Conservation (phyloP, 2,329 filamentous ascomycete species). For the Aspergillus tubingensis region DNA sequence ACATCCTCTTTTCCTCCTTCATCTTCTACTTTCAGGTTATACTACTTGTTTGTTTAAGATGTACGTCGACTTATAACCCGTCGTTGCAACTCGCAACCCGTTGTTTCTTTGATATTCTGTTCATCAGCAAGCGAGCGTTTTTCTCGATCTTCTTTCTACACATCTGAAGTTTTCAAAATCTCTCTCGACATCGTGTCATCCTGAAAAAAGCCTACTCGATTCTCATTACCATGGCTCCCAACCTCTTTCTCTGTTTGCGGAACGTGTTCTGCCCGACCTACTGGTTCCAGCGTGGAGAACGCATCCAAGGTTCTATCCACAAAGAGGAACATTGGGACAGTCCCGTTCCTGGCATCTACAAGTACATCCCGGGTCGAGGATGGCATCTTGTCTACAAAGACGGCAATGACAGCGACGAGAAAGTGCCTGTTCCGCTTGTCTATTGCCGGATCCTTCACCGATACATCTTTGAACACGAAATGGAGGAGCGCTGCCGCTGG, state of each 20-base stretch:
- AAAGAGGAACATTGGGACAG: constrained; percentile 51
- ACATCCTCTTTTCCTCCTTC: constrained; percentile 12
- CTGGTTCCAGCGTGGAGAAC: constrained; percentile 50
- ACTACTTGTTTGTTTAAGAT: constrained; percentile 28
- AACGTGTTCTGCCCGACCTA: constrained; percentile 51
- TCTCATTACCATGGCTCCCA: constrained; percentile 48
- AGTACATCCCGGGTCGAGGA: constrained; percentile 52
- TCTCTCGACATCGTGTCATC: not conserved
- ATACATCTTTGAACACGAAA: constrained; percentile 51
- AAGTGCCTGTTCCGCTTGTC: constrained; percentile 41
- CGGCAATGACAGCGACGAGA: constrained; percentile 35
- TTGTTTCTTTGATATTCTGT: constrained; percentile 14
- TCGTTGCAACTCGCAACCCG: constrained; percentile 12
- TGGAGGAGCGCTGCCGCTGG: constrained; percentile 50
- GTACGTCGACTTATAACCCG: constrained; percentile 36
- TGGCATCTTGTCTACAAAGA: constrained; percentile 53
- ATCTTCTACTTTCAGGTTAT: constrained; percentile 21
- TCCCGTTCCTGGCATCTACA: constrained; percentile 53
- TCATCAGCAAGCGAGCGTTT: constrained; percentile 30
- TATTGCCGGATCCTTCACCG: constrained; percentile 54
- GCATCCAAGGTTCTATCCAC: constrained; percentile 41
- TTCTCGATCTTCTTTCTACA: constrained; percentile 19
- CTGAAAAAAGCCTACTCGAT: constrained; percentile 1
- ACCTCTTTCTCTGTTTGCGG: constrained; percentile 53
- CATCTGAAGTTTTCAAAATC: constrained; percentile 4